Evolutionary conservation across 495 filamentous ascomycete genomes (phyloP).

Genomic region (Sphaerosporella brunnea): DNA sequence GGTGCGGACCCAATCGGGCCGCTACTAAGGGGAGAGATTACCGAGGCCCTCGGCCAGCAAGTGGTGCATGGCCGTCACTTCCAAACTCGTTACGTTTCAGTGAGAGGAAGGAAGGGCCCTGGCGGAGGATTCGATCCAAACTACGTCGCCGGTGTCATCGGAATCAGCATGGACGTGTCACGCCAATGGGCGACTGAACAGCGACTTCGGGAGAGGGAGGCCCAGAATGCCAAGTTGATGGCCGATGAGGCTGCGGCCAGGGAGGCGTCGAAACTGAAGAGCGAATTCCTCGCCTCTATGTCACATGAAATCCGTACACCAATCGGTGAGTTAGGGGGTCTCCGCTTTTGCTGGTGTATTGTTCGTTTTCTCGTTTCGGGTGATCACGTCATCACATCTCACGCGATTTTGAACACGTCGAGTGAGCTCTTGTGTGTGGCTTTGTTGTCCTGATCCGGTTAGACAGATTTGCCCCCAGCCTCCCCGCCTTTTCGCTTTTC

Average conservation of each 20-base stretch:
- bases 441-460: no score
- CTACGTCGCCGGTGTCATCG: slow-evolving; percentile 46
- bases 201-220: slow-evolving; percentile 38
- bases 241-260: slow-evolving; percentile 47
- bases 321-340: no score
- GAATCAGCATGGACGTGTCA: slow-evolving; percentile 50
- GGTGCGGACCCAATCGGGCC: slow-evolving; percentile 38
- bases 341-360: no score
- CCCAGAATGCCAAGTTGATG: slow-evolving; percentile 43
- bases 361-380: no score
- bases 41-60: slow-evolving; percentile 35
- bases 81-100: slow-evolving; percentile 44
- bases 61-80: slow-evolving; percentile 41
- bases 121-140: slow-evolving; percentile 31
- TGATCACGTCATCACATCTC: no score
- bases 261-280: slow-evolving; percentile 51
- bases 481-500: no score
- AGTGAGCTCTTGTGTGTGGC: no score
- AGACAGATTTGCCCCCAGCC: no score
- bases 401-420: no score
- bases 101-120: slow-evolving; percentile 33
- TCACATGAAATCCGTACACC: slow-evolving; percentile 81
- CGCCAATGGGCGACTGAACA: slow-evolving; percentile 41
- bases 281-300: slow-evolving; percentile 61
- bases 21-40: slow-evolving; percentile 36